Base-by-base conservation (phyloP, 2,329 filamentous ascomycete genomes). In the Cladophialophora yegresii region DNA sequence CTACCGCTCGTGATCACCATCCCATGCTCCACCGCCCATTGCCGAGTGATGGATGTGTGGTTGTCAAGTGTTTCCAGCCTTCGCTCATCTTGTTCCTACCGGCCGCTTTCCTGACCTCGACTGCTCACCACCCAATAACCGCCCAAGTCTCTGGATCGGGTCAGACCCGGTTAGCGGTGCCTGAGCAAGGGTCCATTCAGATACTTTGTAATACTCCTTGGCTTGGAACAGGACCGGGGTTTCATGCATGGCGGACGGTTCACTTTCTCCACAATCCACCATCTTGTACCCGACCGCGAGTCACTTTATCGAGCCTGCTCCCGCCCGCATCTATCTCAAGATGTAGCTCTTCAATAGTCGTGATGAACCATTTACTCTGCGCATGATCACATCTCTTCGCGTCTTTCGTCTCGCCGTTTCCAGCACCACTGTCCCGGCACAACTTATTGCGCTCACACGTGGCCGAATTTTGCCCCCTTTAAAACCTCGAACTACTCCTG, bases 51-150 rank as follows among this genome's bases (percentile, higher is more conserved):
- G 47, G 45, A 23, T 40, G 26, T 30, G 23, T 58, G 55, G 55
- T 26, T 58, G 26, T 58, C 36, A 40, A 49, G 40, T 30, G 47
- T 23, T 50, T 28, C 47, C 36, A 22, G 20, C 47, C 9, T 20
- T 50, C 47, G 20, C 30, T 58, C 55, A 49, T 58, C 55, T 58
- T 53, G 57, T 12, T 53, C 47, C 45, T 36, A 20, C 51, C 57
- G 50, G 56, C 56, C 62, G 51, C 50, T 43, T 43, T 40, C 50
- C 43, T 61, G 62, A 55, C 33, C 54, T 53, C 54, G 36, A 50
- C 28, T 55, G 51, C 28, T 43, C 64, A 59, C 64, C 64, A 62
- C 58, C 64, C 61, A 66, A 56, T 66, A 63, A 36, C 61, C 64
- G 64, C 64, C 64, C 53, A 51, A 22, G 26, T 20, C 26, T 54